A percentile compares a stretch with the other conserved stretches of the same genome.
Evolutionary conservation across 108 stramenopile genomes (phyloP).

Genomic region (Nitzschia putrida): DNA sequence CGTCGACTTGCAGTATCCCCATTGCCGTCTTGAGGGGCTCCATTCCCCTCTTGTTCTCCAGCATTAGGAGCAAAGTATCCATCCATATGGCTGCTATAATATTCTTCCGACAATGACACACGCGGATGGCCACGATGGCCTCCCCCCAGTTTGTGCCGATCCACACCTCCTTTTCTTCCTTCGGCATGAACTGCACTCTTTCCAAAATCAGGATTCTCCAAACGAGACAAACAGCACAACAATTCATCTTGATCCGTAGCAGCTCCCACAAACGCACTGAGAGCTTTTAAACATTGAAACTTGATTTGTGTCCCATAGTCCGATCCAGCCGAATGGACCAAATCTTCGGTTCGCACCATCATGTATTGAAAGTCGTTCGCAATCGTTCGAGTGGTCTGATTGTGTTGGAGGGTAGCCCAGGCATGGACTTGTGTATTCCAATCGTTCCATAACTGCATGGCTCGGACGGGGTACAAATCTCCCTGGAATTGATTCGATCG

Average conservation of each 20-base stretch:
- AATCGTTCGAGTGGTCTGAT: background rate
- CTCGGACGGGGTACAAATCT: slow-evolving; percentile 20
- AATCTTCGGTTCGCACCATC: slow-evolving; percentile 42
- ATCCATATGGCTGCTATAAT: too few species aligned
- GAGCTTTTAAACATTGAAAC: slow-evolving; percentile 20
- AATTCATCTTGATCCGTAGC: slow-evolving; percentile 4
- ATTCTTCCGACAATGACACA: background rate
- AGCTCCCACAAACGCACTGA: slow-evolving; percentile 43
- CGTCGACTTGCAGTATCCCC: background rate
- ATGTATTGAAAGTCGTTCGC: slow-evolving; percentile 23
- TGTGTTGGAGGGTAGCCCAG: slow-evolving; percentile 2
- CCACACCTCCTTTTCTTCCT: background rate
- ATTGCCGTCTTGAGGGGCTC: background rate
- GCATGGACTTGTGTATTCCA: slow-evolving; percentile 43
- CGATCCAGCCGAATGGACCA: slow-evolving; percentile 19
- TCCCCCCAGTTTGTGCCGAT: background rate
- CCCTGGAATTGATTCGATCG: slow-evolving; percentile 1
- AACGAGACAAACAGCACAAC: slow-evolving; percentile 40
- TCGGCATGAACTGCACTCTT: slow-evolving; percentile 16
- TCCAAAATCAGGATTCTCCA: slow-evolving; percentile 34
- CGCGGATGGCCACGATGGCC: too few species aligned
- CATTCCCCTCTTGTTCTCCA: background rate
- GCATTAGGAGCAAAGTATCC: too few species aligned
- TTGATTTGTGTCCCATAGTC: background rate
- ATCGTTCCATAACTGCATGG: slow-evolving; percentile 64